Conservation (phyloP, 805 yeast species). For the Hemisphaericaspora nanyangensis region DNA sequence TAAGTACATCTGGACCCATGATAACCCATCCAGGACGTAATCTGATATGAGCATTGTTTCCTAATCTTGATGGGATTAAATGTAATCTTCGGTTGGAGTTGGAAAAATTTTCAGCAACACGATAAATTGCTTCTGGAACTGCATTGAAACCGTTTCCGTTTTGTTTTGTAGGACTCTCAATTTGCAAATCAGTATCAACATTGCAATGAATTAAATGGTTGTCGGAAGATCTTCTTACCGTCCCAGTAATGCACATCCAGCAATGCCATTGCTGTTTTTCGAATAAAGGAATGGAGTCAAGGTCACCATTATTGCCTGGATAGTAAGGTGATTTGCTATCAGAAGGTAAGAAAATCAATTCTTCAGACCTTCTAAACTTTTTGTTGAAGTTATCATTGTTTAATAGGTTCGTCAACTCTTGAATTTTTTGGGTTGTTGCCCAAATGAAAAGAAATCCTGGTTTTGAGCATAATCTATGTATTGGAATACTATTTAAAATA, state of each 20-base stretch:
- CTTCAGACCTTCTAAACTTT: slow-evolving; percentile 85
- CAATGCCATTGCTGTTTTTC: slow-evolving; percentile 91
- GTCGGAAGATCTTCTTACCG: slow-evolving; percentile 82
- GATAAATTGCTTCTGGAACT: slow-evolving; percentile 70
- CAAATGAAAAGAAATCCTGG: slow-evolving; percentile 87
- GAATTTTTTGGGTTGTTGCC: slow-evolving; percentile 75
- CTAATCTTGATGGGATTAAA: slow-evolving; percentile 73
- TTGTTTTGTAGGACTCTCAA: slow-evolving; percentile 41
- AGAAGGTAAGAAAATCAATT: slow-evolving; percentile 76
- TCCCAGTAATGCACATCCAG: slow-evolving; percentile 96
- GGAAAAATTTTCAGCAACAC: slow-evolving; percentile 84
- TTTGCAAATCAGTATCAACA: slow-evolving; percentile 80
- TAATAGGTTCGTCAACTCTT: slow-evolving; percentile 54
- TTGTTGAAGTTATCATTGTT: slow-evolving; percentile 48
- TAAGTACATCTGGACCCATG: slow-evolving; percentile 75
- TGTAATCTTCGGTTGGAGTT: slow-evolving; percentile 79
- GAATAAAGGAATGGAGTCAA: slow-evolving; percentile 35
- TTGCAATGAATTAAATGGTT: slow-evolving; percentile 86
- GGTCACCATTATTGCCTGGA: slow-evolving; percentile 46
- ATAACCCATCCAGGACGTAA: slow-evolving; percentile 89
- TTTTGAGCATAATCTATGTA: slow-evolving; percentile 69
- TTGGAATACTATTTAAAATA: slow-evolving; percentile 59
- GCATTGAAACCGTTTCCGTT: slow-evolving; percentile 11
- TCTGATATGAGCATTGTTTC: slow-evolving; percentile 57
- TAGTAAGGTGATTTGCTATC: slow-evolving; percentile 60